Base-by-base conservation (phyloP, 805 yeast genomes). In the Candida schatavii region DNA sequence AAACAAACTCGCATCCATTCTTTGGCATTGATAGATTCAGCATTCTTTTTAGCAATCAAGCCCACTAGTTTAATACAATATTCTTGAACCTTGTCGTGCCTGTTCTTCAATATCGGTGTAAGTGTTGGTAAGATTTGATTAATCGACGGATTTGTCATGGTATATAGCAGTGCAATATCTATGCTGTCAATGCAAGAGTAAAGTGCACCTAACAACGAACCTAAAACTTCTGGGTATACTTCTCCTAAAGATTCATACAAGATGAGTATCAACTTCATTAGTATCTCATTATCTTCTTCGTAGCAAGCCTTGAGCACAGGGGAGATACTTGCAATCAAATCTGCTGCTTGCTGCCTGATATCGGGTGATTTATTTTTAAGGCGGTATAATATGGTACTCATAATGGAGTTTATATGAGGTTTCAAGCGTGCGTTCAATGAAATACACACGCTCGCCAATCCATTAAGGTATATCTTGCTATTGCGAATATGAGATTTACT, bases 1-100 rank as follows among this genome's bases (percentile, higher is more conserved):
- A 87, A 88, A 55, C 97, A 87, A 20, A 91, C 86, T 47, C 98
- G 74, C 91, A 93, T 88, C 99, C 99, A 93, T 62, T 93, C 99
- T 46, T 88, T 80, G 2, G 96, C 95, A 28, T 89, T 81, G 13
- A 89, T 86, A 42, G 80, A 78, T 48, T 87, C 95, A 1, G 96
- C 82, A 7, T 86, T 90, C 34, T 78, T 73, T 37, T 75, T 78
- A 0, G 98, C 97, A 41, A 91, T 83, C 39, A 79, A 70, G 2
- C 97, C 97, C 20, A 93, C 83, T 15, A 91, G 66, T 34, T 74
- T 78, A 29, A 93, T 85, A 6, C 90, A 78, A 46, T 82, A 77
- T 48, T 87, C 91, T 59, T 89, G 97, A 2, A 93, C 98, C 48
- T 85, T 85, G 48, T 85, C 96, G 56, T 90, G 93, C 45, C 91